Conservation (phyloP, 495 filamentous ascomycete genomes). For the Neurospora cerealis region DNA sequence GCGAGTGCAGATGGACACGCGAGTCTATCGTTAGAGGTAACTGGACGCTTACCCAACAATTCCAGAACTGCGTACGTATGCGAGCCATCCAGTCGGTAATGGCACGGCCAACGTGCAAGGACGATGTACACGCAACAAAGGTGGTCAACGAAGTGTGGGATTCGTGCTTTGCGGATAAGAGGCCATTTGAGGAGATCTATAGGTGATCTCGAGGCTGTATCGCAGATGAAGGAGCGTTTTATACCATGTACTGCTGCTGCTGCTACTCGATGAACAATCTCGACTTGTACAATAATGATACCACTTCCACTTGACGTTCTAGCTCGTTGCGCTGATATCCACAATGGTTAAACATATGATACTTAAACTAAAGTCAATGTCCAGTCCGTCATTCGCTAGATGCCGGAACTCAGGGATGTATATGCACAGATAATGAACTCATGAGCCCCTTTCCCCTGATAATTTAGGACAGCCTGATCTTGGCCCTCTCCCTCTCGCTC, state of each 20-base stretch:
- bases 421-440: background rate
- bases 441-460: background rate
- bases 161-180: slow-evolving; percentile 85
- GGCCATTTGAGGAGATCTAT: slow-evolving; percentile 95
- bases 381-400: background rate
- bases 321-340: background rate
- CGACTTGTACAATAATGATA: background rate
- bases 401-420: background rate
- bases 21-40: slow-evolving; percentile 77
- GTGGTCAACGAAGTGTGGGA: slow-evolving; percentile 97
- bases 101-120: slow-evolving; percentile 66
- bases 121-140: slow-evolving; percentile 76
- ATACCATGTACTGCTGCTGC: background rate
- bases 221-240: background rate
- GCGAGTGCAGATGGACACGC: slow-evolving; percentile 84
- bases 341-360: background rate
- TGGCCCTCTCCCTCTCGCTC: background rate
- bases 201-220: slow-evolving; percentile 40
- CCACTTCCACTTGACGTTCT: background rate
- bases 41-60: slow-evolving; percentile 81
- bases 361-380: background rate
- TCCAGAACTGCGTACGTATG: slow-evolving; percentile 82
- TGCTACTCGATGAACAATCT: background rate
- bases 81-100: slow-evolving; percentile 68
- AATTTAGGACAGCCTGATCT: background rate